Evolutionary conservation across 192 early-diverging fungal genomes (phyloP).

Genomic region (Chytriomyces confervae): DNA sequence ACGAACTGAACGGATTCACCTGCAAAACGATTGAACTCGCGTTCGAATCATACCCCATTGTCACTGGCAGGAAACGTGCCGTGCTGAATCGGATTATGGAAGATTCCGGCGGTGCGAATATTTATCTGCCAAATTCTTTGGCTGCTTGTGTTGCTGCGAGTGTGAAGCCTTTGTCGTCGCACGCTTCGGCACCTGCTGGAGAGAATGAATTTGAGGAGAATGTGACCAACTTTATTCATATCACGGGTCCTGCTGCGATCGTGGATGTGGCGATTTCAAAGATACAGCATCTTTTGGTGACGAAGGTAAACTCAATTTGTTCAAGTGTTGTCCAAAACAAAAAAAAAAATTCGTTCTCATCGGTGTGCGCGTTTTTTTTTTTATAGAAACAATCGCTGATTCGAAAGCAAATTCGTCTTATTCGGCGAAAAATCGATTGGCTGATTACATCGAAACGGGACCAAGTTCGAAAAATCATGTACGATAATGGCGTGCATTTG

Average conservation of each 20-base stretch:
- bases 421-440: constrained; percentile 83
- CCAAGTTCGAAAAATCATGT: constrained; percentile 71
- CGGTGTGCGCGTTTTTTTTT: constrained; percentile 13
- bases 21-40: constrained; percentile 47
- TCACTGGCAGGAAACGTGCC: constrained; percentile 71
- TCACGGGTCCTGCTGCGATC: constrained; percentile 60
- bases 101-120: constrained; percentile 65
- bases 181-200: background rate
- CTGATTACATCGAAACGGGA: constrained; percentile 68
- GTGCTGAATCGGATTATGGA: constrained; percentile 71
- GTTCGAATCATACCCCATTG: constrained; percentile 67
- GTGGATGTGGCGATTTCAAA: constrained; percentile 60
- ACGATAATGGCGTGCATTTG: constrained; percentile 75
- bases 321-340: constrained; percentile 50
- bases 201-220: constrained; percentile 11
- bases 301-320: constrained; percentile 35
- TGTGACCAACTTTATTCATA: constrained; percentile 64
- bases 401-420: constrained; percentile 53
- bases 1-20: constrained; percentile 53
- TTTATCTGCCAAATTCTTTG: constrained; percentile 66
- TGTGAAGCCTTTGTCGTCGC: background rate
- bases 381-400: constrained; percentile 31
- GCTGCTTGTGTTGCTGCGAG: background rate
- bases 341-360: constrained; percentile 58
- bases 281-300: constrained; percentile 45